phyloP scores from a whole-genome alignment of 345 rosid species.

The Fremontodendron californicum region DNA sequence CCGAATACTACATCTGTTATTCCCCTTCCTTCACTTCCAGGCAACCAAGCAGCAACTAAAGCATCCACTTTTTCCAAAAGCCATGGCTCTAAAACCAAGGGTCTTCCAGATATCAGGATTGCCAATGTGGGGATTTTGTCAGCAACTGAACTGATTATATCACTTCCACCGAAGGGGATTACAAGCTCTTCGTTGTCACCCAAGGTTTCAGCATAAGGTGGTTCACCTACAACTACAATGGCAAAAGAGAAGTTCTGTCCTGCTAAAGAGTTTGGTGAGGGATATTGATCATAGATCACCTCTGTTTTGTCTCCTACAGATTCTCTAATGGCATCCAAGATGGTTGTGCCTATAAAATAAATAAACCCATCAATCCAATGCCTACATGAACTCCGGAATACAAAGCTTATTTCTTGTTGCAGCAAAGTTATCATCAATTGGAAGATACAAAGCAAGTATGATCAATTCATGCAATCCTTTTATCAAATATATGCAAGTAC shows the following conservation, averaged over 20 bases:
- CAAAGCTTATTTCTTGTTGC: background rate
- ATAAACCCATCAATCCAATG: background rate
- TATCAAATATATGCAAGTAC: background rate
- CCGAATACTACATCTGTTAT: conserved; percentile 68
- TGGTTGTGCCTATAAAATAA: conserved; percentile 55
- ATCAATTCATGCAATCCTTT: background rate
- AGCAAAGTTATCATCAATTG: background rate
- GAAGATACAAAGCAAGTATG: background rate
- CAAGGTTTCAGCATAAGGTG: conserved; percentile 60
- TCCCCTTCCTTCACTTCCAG: conserved; percentile 81
- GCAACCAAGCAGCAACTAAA: conserved; percentile 84
- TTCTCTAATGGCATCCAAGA: conserved; percentile 65
- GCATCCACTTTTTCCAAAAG: conserved; percentile 58
- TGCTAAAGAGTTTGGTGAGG: conserved; percentile 53
- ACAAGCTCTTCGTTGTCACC: conserved; percentile 60
- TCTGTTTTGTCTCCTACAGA: conserved; percentile 60
- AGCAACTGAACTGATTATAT: conserved; percentile 43
- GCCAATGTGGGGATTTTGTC: conserved; percentile 59
- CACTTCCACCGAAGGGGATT: conserved; percentile 58
- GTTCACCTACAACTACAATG: conserved; percentile 76
- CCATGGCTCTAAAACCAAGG: conserved; percentile 51
- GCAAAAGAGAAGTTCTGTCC: conserved; percentile 49
- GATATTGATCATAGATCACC: conserved; percentile 53
- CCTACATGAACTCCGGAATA: background rate
- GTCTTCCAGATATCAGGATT: conserved; percentile 73